phyloP scores from a whole-genome alignment of 129 eudicot genomes.

The Helianthus tuberosus region DNA sequence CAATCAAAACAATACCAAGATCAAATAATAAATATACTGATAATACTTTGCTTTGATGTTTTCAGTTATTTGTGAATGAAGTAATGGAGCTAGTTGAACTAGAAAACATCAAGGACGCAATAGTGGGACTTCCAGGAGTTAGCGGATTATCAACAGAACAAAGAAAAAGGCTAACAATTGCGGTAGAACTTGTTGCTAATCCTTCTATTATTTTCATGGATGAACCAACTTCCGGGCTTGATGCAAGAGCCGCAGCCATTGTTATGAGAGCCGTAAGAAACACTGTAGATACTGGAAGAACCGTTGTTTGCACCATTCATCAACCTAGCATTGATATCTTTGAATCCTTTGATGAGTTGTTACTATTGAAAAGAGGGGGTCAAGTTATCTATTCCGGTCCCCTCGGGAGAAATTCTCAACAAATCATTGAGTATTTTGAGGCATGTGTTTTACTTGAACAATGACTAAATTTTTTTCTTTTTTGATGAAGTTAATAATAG shows the following conservation, averaged over 20 bases:
- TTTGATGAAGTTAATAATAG: neutral
- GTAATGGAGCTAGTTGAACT: slow-evolving; percentile 80
- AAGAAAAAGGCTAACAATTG: slow-evolving; percentile 80
- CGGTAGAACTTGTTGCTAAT: slow-evolving; percentile 93
- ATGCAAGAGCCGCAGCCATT: slow-evolving; percentile 96
- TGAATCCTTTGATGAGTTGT: slow-evolving; percentile 89
- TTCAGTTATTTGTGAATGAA: slow-evolving; percentile 63
- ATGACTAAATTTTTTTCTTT: too few species aligned
- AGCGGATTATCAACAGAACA: slow-evolving; percentile 82
- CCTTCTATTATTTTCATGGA: slow-evolving; percentile 95
- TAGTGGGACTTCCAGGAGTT: slow-evolving; percentile 85
- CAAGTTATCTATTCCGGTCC: slow-evolving; percentile 86
- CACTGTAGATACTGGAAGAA: slow-evolving; percentile 92
- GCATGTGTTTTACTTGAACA: slow-evolving; percentile 21
- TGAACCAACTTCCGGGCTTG: slow-evolving; percentile 95
- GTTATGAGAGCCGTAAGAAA: slow-evolving; percentile 94
- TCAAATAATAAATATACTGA: neutral
- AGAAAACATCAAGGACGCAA: slow-evolving; percentile 58
- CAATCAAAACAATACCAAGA: too few species aligned
- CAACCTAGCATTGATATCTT: slow-evolving; percentile 95
- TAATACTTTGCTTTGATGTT: slow-evolving; percentile 8
- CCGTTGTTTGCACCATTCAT: slow-evolving; percentile 92
- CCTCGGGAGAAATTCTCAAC: slow-evolving; percentile 67
- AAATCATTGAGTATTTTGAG: slow-evolving; percentile 73
- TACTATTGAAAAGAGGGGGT: slow-evolving; percentile 89